phyloP scores from a whole-genome alignment of 2,329 filamentous ascomycete genomes.

The Cercospora sp. region DNA sequence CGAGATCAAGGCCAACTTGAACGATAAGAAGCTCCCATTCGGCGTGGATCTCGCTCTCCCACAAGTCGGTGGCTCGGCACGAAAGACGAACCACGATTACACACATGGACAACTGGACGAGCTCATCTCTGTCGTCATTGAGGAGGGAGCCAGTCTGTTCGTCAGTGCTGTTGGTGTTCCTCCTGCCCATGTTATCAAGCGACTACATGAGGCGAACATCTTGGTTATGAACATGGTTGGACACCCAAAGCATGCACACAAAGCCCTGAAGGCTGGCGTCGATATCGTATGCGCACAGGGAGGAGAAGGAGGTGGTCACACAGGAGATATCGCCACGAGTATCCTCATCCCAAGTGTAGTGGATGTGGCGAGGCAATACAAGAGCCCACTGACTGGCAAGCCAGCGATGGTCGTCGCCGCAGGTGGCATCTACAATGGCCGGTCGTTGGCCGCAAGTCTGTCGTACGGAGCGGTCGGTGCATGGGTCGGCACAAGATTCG shows the following conservation, averaged over 20 bases:
- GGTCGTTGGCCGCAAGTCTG: conserved; percentile 74
- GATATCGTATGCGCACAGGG: conserved; percentile 92
- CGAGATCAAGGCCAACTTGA: conserved; percentile 77
- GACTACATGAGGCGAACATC: conserved; percentile 76
- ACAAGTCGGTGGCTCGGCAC: conserved; percentile 78
- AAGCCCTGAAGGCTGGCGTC: conserved; percentile 81
- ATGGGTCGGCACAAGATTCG: conserved; percentile 93
- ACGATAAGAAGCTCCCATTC: conserved; percentile 70
- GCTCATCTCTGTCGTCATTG: conserved; percentile 81
- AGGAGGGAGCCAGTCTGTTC: conserved; percentile 80
- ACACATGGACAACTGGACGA: conserved; percentile 85
- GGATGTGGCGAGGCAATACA: conserved; percentile 74
- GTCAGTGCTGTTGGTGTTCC: conserved; percentile 88
- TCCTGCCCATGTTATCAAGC: conserved; percentile 68
- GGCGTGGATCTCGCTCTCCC: conserved; percentile 90
- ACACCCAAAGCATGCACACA: conserved; percentile 84
- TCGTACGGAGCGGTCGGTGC: conserved; percentile 87
- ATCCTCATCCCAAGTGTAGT: conserved; percentile 85
- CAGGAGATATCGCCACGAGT: conserved; percentile 80
- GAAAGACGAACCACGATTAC: conserved; percentile 95
- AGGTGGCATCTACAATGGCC: conserved; percentile 81
- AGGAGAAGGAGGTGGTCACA: conserved; percentile 90
- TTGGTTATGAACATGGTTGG: conserved; percentile 98
- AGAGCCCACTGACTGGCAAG: conserved; percentile 67
- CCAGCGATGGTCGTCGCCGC: conserved; percentile 82